phyloP scores from a whole-genome alignment of 305 asterid species.

The Striga hermonthica region DNA sequence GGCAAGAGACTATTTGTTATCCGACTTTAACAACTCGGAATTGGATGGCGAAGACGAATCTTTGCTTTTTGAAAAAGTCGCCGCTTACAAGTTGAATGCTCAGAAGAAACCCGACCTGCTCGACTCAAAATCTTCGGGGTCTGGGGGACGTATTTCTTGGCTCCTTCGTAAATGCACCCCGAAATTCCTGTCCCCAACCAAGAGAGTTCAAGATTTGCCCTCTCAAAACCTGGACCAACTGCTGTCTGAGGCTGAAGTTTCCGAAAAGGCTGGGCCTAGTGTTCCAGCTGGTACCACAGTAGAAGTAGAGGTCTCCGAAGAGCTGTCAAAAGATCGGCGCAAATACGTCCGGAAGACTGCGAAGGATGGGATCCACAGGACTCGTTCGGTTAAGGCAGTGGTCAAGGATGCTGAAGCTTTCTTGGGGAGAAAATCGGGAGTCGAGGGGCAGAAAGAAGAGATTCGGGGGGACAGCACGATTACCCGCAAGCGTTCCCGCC shows the following conservation, averaged over 20 bases:
- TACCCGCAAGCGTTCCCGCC: constrained; percentile 56
- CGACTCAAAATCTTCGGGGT: constrained; percentile 42
- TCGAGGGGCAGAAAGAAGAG: constrained; percentile 37
- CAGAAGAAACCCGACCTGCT: constrained; percentile 38
- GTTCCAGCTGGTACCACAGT: constrained; percentile 33
- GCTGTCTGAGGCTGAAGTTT: constrained; percentile 33
- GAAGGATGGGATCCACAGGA: constrained; percentile 43
- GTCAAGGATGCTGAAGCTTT: constrained; percentile 69
- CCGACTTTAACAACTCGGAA: constrained; percentile 50
- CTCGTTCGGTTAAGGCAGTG: constrained; percentile 52
- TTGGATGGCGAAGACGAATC: constrained; percentile 41
- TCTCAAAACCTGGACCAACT: constrained; percentile 49
- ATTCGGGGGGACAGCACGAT: constrained; percentile 46
- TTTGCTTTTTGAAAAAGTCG: constrained; percentile 53
- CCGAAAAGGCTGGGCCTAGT: constrained; percentile 40
- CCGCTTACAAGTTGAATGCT: constrained; percentile 37
- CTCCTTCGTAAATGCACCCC: constrained; percentile 69
- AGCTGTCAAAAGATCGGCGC: constrained; percentile 36
- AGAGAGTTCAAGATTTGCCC: constrained; percentile 32
- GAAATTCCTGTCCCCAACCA: constrained; percentile 47
- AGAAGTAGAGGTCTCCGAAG: constrained; percentile 42
- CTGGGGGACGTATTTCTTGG: constrained; percentile 64
- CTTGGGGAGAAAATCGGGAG: constrained; percentile 40
- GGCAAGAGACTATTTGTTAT: constrained; percentile 46
- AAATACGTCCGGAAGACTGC: constrained; percentile 40